Conservation (phyloP, 306 rosid genomes). For the Prinsepia uniflora region DNA sequence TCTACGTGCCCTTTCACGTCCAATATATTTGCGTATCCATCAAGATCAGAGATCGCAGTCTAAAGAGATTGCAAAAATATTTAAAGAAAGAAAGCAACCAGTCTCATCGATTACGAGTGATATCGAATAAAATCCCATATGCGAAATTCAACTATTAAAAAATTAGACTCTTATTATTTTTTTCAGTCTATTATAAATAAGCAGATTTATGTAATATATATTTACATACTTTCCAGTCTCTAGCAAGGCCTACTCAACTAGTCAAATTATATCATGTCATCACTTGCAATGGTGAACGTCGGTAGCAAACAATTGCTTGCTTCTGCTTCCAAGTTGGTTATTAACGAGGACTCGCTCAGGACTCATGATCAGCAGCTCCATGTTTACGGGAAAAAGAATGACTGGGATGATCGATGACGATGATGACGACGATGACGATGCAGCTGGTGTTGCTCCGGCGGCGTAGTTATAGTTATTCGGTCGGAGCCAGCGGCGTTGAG, state of each 20-base stretch:
- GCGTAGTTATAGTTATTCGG: constrained; percentile 23
- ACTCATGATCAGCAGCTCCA: background rate
- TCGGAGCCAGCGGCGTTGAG: background rate
- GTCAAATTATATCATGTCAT: background rate
- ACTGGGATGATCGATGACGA: constrained; percentile 33
- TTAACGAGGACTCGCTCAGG: constrained; percentile 10
- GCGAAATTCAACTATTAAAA: background rate
- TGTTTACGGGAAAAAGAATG: constrained; percentile 13
- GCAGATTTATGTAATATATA: background rate
- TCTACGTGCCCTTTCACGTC: background rate
- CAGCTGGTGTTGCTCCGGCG: constrained; percentile 42
- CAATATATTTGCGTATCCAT: background rate
- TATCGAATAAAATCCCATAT: background rate
- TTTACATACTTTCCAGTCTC: background rate
- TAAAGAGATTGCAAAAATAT: background rate
- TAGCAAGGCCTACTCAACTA: background rate
- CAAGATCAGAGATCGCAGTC: background rate
- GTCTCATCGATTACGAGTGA: too few species aligned
- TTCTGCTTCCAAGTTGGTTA: constrained; percentile 16
- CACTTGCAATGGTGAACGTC: constrained; percentile 29
- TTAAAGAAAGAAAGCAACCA: too few species aligned
- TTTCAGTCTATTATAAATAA: background rate
- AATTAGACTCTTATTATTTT: background rate
- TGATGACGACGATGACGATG: constrained; percentile 38
- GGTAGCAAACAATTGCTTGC: constrained; percentile 14